Evolutionary conservation across 148 eudicot genomes (phyloP).

Genomic region (Salicornia ramosissima): DNA sequence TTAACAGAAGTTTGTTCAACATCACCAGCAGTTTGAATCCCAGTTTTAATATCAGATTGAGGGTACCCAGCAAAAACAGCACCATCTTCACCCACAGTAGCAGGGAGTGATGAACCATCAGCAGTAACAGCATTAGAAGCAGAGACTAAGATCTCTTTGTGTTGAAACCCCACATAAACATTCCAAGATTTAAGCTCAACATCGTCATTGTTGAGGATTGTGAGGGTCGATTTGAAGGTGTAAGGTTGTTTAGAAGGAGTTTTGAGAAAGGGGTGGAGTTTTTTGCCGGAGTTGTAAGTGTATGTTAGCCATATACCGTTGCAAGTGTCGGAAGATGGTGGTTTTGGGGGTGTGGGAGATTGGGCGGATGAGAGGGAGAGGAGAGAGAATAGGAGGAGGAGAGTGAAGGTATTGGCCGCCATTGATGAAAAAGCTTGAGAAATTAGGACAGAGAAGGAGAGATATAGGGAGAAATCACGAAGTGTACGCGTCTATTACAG

Average conservation of each 20-base stretch:
- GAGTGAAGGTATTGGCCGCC: background rate
- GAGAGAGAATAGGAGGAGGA: background rate
- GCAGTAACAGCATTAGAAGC: conserved; percentile 40
- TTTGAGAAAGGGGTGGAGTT: conserved; percentile 23
- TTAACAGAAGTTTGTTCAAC: conserved; percentile 35
- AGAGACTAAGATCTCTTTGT: conserved; percentile 47
- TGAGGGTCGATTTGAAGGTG: conserved; percentile 42
- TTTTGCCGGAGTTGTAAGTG: conserved; percentile 18
- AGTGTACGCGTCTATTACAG: conserved; percentile 5
- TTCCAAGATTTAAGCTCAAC: conserved; percentile 46
- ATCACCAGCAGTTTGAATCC: conserved; percentile 63
- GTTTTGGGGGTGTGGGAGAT: conserved; percentile 2
- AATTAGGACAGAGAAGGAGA: conserved; percentile 11
- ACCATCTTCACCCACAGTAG: conserved; percentile 41
- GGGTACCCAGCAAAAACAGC: conserved; percentile 44
- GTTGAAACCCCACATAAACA: conserved; percentile 49
- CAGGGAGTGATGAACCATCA: conserved; percentile 44
- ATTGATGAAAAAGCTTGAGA: conserved; percentile 1
- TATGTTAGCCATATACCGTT: conserved; percentile 28
- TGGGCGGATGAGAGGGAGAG: conserved; percentile 6
- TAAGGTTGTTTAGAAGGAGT: conserved; percentile 42
- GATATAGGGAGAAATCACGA: background rate
- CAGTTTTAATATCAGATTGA: conserved; percentile 43
- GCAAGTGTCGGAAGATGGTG: conserved; percentile 23
- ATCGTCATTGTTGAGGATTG: conserved; percentile 37